phyloP scores from a whole-genome alignment of 352 stramenopile genomes.

The Nothophytophthora sp. region DNA sequence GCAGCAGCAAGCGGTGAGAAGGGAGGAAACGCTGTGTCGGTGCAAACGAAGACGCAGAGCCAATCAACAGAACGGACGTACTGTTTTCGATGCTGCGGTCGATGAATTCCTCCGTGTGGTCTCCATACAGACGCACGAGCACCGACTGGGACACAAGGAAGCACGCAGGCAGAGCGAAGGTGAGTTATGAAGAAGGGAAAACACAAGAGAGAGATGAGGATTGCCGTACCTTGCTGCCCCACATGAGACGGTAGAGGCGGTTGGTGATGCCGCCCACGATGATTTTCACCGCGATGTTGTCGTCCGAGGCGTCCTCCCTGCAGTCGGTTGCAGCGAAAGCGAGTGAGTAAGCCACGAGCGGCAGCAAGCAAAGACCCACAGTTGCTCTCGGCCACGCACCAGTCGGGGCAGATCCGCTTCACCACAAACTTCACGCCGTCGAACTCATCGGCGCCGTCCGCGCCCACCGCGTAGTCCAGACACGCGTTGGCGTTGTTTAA shows the following conservation, averaged over 20 bases:
- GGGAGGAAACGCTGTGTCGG: no score
- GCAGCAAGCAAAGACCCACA: background rate
- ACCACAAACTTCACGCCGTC: conserved; percentile 81
- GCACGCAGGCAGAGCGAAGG: no score
- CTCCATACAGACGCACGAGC: conserved; percentile 91
- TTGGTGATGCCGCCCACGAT: conserved; percentile 94
- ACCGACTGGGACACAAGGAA: conserved; percentile 46
- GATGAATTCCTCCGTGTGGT: conserved; percentile 94
- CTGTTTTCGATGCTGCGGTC: conserved; percentile 92
- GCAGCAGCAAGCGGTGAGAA: background rate
- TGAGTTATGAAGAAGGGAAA: background rate
- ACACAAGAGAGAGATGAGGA: background rate
- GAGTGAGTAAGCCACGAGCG: background rate
- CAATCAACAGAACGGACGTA: conserved; percentile 37
- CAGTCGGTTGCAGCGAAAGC: background rate
- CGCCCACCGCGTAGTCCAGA: conserved; percentile 71
- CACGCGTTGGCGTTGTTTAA: conserved; percentile 80
- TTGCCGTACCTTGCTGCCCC: conserved; percentile 50
- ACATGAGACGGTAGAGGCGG: conserved; percentile 87
- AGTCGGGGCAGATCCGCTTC: conserved; percentile 64
- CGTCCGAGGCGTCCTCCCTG: conserved; percentile 50
- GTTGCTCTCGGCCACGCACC: no score
- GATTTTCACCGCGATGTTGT: conserved; percentile 84
- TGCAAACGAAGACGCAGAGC: background rate
- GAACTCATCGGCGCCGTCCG: conserved; percentile 66